phyloP scores from a whole-genome alignment of 495 filamentous ascomycete genomes.

The Tuber brumale region DNA sequence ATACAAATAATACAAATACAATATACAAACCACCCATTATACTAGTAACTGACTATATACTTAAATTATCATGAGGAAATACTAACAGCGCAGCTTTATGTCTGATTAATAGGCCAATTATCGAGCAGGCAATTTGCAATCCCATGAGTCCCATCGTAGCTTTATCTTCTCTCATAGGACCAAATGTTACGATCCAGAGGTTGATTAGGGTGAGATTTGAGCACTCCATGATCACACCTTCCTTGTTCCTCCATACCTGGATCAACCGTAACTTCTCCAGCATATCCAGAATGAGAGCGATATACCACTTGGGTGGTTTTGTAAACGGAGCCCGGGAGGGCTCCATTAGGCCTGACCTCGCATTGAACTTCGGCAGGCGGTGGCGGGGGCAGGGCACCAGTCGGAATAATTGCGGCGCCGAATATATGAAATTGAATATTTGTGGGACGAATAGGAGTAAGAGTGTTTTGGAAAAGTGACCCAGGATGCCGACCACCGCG shows the following conservation, averaged over 20 bases:
- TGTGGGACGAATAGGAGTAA: constrained; percentile 87
- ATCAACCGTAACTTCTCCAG: constrained; percentile 62
- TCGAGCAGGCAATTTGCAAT: constrained; percentile 65
- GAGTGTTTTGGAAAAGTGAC: constrained; percentile 96
- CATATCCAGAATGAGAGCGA: constrained; percentile 57
- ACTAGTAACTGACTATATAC: constrained; percentile 12
- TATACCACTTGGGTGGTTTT: constrained; percentile 56
- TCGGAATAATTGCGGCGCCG: constrained; percentile 79
- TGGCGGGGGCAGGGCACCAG: constrained; percentile 89
- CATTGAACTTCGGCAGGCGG: constrained; percentile 80
- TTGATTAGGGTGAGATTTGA: constrained; percentile 92
- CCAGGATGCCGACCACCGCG: constrained; percentile 89
- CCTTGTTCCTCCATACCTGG: constrained; percentile 50
- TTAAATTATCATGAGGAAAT: constrained; percentile 76
- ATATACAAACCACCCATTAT: constrained; percentile 2
- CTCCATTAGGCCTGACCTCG: constrained; percentile 73
- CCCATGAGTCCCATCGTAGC: constrained; percentile 67
- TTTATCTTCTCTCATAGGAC: constrained; percentile 79
- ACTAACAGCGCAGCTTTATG: constrained; percentile 77
- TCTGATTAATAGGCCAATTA: constrained; percentile 76
- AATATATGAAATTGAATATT: constrained; percentile 94
- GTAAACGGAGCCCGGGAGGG: constrained; percentile 75
- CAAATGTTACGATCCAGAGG: constrained; percentile 92
- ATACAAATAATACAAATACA: not conserved
- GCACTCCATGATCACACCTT: constrained; percentile 67